Conservation (phyloP, 2,329 filamentous ascomycete genomes). For the Alternaria hordeiaustralica region DNA sequence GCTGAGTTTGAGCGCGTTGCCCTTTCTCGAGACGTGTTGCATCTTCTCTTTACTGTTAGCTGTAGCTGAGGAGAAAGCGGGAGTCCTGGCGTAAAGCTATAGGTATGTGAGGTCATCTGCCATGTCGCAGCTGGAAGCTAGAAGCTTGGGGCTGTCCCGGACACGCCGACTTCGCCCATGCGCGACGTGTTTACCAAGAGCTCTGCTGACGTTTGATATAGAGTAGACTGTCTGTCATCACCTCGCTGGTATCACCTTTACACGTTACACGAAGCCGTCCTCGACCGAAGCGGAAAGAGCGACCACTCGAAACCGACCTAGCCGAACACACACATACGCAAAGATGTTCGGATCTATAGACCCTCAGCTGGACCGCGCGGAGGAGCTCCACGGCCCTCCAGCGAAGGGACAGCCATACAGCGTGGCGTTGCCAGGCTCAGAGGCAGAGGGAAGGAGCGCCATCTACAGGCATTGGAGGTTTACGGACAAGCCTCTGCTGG, state of each 20-base stretch:
- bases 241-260: neutral
- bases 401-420: slow-evolving; percentile 80
- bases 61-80: neutral
- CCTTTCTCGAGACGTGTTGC: neutral
- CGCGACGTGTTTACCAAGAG: neutral
- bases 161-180: slow-evolving; percentile 15
- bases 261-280: neutral
- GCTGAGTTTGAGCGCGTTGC: neutral
- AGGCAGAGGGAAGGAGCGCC: slow-evolving; percentile 72
- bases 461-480: slow-evolving; percentile 86
- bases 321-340: neutral
- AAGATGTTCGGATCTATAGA: slow-evolving; percentile 42
- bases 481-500: slow-evolving; percentile 66
- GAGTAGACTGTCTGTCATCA: slow-evolving; percentile 1
- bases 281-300: neutral
- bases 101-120: slow-evolving; percentile 1
- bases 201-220: slow-evolving; percentile 10
- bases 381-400: slow-evolving; percentile 66
- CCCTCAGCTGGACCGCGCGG: slow-evolving; percentile 39
- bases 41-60: neutral
- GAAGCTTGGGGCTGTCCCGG: slow-evolving; percentile 14
- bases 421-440: slow-evolving; percentile 76
- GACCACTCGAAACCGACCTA: neutral
- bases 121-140: slow-evolving; percentile 1
- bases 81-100: neutral